Evolutionary conservation across 441 rosid species (phyloP), one percentile per base, ranked within the genome.

Genomic region (Populus trichocarpa): DNA sequence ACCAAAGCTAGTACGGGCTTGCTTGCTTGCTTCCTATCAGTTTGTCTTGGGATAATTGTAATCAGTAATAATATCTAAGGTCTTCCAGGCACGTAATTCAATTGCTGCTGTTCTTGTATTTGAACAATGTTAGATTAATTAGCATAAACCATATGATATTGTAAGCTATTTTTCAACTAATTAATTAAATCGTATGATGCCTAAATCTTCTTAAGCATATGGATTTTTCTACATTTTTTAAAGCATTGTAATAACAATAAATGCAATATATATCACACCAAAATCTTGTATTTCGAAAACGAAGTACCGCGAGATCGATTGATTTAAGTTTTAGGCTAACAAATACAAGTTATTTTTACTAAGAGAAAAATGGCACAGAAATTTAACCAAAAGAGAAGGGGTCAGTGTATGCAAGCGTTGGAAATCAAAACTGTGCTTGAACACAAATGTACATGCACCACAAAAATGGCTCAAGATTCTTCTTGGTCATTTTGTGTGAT

Each of bases 1-100:
- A 32, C 70, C 66, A 69, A 63, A 74, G 26, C 26, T 26, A 26
- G 5, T 30, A n/a, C 69, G 50, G 76, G 74, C 26, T 74, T 59
- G 77, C 25, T 73, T 59, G 77, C 25, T 73, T 57, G 28, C 61
- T 6, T 32, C 12, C 38, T 53, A 28, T n/a, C 33, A 4, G 18
- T 72, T 14, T 65, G 5, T 13, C 32, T 53, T 6, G 36, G 14
- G 16, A 38, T 38, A 25, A 25, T 23, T 7, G 5, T 8, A 74
- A 23, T 63, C 28, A 70, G 10, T 20, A 59, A 33, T 35, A 33
- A 13, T 23, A 30, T 22, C 33, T 57, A 10, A 63, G 66, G 66
- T 63, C 28, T 63, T 63, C 28, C 66, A 10, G 6, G 14, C 66
- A 57, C 63, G 22, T 20, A 20, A 53, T 68, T 20, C 32, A 70